Evolutionary conservation across 257 asterid genomes (phyloP).

Genomic region (Capsicum pubescens): DNA sequence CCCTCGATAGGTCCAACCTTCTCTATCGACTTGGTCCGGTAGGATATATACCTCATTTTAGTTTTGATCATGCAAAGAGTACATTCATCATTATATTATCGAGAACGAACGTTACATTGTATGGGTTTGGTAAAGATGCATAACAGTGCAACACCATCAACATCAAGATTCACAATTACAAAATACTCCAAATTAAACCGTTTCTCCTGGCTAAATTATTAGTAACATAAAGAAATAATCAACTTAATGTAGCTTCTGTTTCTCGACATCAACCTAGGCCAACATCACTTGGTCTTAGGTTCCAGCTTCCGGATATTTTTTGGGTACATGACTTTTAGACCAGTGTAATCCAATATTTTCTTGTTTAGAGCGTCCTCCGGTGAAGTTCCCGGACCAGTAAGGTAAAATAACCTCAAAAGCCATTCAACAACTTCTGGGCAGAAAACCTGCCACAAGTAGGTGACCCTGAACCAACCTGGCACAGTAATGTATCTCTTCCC

Average conservation of each 20-base stretch:
- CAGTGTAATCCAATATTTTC: slow-evolving; percentile 50
- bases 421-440: slow-evolving; percentile 63
- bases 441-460: slow-evolving; percentile 52
- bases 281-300: not conserved
- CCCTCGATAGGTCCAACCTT: not conserved
- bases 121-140: too few relatives aligned
- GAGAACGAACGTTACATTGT: too few relatives aligned
- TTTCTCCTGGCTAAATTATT: too few relatives aligned
- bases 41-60: not conserved
- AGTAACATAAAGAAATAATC: too few relatives aligned
- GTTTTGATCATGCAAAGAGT: too few relatives aligned
- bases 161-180: too few relatives aligned
- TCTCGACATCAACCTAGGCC: not conserved
- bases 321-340: slow-evolving; percentile 54
- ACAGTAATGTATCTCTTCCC: slow-evolving; percentile 65
- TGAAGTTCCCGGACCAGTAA: slow-evolving; percentile 37
- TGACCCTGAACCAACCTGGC: slow-evolving; percentile 58
- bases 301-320: slow-evolving; percentile 30
- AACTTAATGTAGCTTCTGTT: too few relatives aligned
- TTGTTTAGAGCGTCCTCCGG: slow-evolving; percentile 44
- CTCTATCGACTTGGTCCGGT: not conserved
- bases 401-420: slow-evolving; percentile 43
- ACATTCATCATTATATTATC: too few relatives aligned
- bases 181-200: too few relatives aligned
- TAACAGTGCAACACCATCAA: too few relatives aligned